A percentile compares a stretch with the other conserved stretches of the same genome.
Evolutionary conservation across 1,284 basidiomycete genomes (phyloP).

Genomic region (Grifola frondosa): DNA sequence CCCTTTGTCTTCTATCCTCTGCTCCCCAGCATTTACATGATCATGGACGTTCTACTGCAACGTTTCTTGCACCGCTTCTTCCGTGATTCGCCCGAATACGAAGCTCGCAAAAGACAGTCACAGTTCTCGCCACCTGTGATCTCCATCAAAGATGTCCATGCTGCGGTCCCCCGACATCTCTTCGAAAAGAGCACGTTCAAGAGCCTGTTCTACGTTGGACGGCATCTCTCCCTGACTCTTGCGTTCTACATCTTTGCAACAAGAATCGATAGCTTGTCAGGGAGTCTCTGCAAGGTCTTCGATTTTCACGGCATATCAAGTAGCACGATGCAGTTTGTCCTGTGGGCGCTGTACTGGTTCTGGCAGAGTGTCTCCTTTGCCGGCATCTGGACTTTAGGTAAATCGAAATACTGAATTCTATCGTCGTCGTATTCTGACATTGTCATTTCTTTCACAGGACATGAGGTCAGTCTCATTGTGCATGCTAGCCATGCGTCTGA

Average conservation of each 20-base stretch:
- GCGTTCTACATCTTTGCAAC: constrained; percentile 25
- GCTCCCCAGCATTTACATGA: too few relatives aligned
- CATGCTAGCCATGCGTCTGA: too few relatives aligned
- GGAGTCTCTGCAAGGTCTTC: neutral
- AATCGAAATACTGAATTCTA: constrained; percentile 2
- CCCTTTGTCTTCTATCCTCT: too few relatives aligned
- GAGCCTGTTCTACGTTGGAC: constrained; percentile 39
- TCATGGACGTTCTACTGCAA: too few relatives aligned
- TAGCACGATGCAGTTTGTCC: constrained; percentile 1
- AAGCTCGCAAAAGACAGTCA: constrained; percentile 19
- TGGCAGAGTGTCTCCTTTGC: constrained; percentile 30
- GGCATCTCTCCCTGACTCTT: constrained; percentile 32
- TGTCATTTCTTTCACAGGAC: constrained; percentile 12
- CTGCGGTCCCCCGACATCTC: constrained; percentile 47
- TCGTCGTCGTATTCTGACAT: neutral
- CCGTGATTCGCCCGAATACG: constrained; percentile 28
- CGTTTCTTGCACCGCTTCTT: too few relatives aligned
- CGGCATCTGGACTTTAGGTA: constrained; percentile 31
- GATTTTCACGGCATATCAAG: neutral
- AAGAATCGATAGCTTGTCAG: constrained; percentile 19
- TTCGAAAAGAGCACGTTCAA: constrained; percentile 51
- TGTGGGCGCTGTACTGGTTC: constrained; percentile 32
- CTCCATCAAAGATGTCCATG: constrained; percentile 45
- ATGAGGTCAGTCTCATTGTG: constrained; percentile 20
- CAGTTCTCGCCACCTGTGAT: constrained; percentile 39